These are phyloP conservation scores for Paraphaeosphaeria minitans DNA, from an alignment of 2,329 filamentous ascomycete species.

Conservation along the genomic window DNA sequence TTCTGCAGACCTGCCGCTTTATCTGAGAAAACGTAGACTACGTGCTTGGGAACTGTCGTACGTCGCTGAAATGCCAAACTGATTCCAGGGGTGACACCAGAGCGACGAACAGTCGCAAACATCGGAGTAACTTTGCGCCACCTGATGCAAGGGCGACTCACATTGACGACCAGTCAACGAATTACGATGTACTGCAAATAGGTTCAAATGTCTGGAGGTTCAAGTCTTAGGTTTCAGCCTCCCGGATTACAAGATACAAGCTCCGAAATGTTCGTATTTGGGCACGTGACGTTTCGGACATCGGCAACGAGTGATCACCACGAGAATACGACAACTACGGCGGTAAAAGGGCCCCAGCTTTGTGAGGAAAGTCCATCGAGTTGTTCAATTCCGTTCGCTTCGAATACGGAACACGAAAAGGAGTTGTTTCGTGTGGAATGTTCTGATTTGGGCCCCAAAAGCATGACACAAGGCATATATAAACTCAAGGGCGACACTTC, in stretches of 20 bases:
- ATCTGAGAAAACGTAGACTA: too few relatives aligned
- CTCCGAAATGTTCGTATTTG: constrained; percentile 8
- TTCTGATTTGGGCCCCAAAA: neutral
- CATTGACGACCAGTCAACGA: neutral
- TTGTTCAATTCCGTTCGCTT: neutral
- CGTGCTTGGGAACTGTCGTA: too few relatives aligned
- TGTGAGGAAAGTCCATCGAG: neutral
- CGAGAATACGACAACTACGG: neutral
- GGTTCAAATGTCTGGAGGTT: neutral
- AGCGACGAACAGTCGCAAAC: neutral
- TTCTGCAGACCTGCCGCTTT: too few relatives aligned
- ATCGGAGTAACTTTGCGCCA: neutral
- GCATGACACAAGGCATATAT: neutral
- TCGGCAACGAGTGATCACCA: constrained; percentile 3
- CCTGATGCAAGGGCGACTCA: neutral
- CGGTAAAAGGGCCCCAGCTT: neutral
- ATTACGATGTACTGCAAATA: neutral
- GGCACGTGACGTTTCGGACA: constrained; percentile 6
- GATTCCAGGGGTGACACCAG: too few relatives aligned
- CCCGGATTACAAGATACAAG: constrained; percentile 8
- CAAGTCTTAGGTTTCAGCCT: neutral
- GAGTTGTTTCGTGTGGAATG: neutral
- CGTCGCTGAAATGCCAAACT: too few relatives aligned
- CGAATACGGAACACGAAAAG: constrained; percentile 7
- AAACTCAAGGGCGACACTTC: neutral